Base-by-base conservation (phyloP, 169 alveolate species). In the Eimeria maxima region DNA sequence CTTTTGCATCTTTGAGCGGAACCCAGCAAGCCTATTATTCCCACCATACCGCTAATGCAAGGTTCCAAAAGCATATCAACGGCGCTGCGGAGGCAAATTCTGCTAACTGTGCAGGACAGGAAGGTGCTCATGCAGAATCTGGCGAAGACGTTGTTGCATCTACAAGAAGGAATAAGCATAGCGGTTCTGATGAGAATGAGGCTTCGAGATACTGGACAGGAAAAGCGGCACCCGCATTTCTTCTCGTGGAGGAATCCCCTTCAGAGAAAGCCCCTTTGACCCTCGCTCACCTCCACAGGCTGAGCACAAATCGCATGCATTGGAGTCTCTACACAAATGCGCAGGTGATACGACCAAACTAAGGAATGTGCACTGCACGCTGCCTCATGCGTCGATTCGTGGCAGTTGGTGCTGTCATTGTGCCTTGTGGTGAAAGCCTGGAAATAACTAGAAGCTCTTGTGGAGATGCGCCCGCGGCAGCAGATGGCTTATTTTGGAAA, bases 321-420 rank as follows among this genome's bases (percentile, higher is more conserved):
- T 86, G 93, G 93, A 86, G 93, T 42, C 60, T 86, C 60, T 86
- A 86, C 44, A 86, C 93, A 11, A 42, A 86, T 63, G 60, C 63
- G 45, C 76, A 86, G 93, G 93, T 86, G 24, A 33, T 5, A 4
- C 16, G 10, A 71, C 13, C 16, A 53, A 53, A 47, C 33, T 18
- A 4, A 67, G 45, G 7, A 20, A 67, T 67, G 78, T 10, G 5
- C 24, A 7, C 33, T 8, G 24, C 45, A 67, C 10, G 47, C 47
- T 7, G 78, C 27, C 3, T 29, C 29, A 67, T 65, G 20, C 11
- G 69, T 16, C 20, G 14, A 24, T 65, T 65, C 74, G 74, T 65
- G 45, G 18, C 42, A 67, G 44, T 67, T 67, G 22, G 24, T 27
- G 78, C 45, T 27, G 45, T 24, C 24, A 11, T 67, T 5, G 0